Percentiles rank a stretch among this genome's conserved stretches.
These are phyloP conservation scores for Colletotrichum sidae DNA, from an alignment of 2,329 filamentous ascomycete genomes.

Conservation along the genomic window DNA sequence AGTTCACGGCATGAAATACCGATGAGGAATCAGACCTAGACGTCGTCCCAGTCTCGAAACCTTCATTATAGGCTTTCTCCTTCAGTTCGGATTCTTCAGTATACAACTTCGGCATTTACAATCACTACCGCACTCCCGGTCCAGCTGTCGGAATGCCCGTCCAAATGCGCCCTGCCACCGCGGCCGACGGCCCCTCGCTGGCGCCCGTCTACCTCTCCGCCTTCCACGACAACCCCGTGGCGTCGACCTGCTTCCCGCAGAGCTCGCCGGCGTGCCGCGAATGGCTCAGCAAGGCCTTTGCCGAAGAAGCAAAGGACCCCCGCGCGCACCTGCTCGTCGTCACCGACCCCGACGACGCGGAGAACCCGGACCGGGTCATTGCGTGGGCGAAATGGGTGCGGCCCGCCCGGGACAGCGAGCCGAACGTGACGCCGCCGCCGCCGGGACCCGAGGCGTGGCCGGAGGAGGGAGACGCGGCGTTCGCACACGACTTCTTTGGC, in stretches of 20 bases:
- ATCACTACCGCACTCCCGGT: neutral
- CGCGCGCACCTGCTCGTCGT: conserved; percentile 54
- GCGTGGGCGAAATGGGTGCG: conserved; percentile 62
- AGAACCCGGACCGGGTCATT: conserved; percentile 45
- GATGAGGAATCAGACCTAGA: too few relatives aligned
- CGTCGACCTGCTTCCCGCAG: conserved; percentile 51
- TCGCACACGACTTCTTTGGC: conserved; percentile 55
- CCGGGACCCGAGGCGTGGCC: conserved; percentile 49
- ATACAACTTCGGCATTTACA: neutral
- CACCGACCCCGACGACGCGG: conserved; percentile 44
- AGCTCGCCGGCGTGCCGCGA: conserved; percentile 39
- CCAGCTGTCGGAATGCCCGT: conserved; percentile 39
- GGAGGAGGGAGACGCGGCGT: conserved; percentile 47
- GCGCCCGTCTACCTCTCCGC: conserved; percentile 57
- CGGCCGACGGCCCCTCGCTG: conserved; percentile 54
- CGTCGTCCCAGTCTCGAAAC: too few relatives aligned
- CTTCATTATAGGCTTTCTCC: too few relatives aligned
- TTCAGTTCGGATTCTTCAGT: too few relatives aligned
- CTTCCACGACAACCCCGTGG: conserved; percentile 54
- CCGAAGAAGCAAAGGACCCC: conserved; percentile 54
- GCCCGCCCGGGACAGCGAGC: conserved; percentile 41
- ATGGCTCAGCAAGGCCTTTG: conserved; percentile 50
- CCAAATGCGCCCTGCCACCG: conserved; percentile 51
- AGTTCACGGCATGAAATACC: too few relatives aligned
- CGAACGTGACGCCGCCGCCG: conserved; percentile 41